Percentiles rank a stretch among this genome's conserved stretches.
These are phyloP conservation scores for Cynanchum wilfordii DNA, from an alignment of 257 asterid genomes.

Conservation along the genomic window DNA sequence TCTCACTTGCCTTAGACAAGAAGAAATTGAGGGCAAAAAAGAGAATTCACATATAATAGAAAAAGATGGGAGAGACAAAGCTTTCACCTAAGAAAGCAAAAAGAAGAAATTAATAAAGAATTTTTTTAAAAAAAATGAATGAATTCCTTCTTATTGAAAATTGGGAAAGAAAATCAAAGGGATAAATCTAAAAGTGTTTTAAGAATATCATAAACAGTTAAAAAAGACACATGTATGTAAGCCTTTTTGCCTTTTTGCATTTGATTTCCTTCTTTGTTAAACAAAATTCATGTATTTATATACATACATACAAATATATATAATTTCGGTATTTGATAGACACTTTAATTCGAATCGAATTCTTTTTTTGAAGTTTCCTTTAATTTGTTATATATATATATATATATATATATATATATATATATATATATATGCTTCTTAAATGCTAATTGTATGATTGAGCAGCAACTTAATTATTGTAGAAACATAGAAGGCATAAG, in stretches of 20 bases:
- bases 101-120: slow-evolving; percentile 13
- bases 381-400: too few species aligned
- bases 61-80: neutral
- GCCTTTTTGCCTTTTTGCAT: slow-evolving; percentile 17
- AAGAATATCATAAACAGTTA: slow-evolving; percentile 3
- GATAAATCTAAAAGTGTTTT: slow-evolving; percentile 1
- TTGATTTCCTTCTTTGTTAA: slow-evolving; percentile 4
- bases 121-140: slow-evolving; percentile 11
- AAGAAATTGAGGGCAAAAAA: neutral
- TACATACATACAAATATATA: too few species aligned
- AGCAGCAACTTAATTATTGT: too few species aligned
- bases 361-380: too few species aligned
- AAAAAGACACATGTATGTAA: neutral
- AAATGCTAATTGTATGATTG: too few species aligned
- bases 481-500: too few species aligned
- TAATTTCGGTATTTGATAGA: too few species aligned
- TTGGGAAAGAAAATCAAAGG: slow-evolving; percentile 27
- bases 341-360: too few species aligned
- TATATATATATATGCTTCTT: too few species aligned
- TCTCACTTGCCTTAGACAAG: neutral
- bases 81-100: slow-evolving; percentile 33
- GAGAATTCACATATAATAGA: neutral
- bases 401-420: too few species aligned
- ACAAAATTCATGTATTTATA: neutral
- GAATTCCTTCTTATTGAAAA: slow-evolving; percentile 31